These are phyloP conservation scores for Penicillium taxi DNA, from an alignment of 495 filamentous ascomycete genomes.

Conservation along the genomic window DNA sequence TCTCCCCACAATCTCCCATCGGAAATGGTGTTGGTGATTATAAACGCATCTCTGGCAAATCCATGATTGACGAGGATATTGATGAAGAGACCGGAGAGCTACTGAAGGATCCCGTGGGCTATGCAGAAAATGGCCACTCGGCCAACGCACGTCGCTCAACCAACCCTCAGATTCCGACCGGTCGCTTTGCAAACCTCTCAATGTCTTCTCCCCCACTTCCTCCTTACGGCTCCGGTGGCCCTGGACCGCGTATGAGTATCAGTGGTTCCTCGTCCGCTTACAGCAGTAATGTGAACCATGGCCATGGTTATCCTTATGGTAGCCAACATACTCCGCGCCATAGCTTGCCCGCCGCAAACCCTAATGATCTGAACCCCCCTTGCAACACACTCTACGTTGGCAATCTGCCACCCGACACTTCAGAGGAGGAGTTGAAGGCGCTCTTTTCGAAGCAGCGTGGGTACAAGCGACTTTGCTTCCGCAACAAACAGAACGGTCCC, in stretches of 20 bases:
- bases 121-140: constrained; percentile 66
- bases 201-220: constrained; percentile 46
- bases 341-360: constrained; percentile 83
- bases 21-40: constrained; percentile 64
- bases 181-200: constrained; percentile 62
- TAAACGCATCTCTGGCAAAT: constrained; percentile 67
- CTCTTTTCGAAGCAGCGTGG: constrained; percentile 92
- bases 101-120: constrained; percentile 75
- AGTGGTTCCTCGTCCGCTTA: constrained; percentile 52
- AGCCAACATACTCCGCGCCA: constrained; percentile 55
- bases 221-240: constrained; percentile 35
- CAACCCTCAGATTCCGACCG: constrained; percentile 63
- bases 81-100: constrained; percentile 82
- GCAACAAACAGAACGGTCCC: constrained; percentile 96
- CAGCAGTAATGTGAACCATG: constrained; percentile 52
- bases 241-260: constrained; percentile 33
- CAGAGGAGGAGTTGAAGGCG: constrained; percentile 91
- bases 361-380: constrained; percentile 93
- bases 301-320: constrained; percentile 46
- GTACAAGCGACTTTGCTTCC: constrained; percentile 92
- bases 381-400: constrained; percentile 98
- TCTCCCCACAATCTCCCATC: constrained; percentile 78
- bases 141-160: constrained; percentile 55
- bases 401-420: constrained; percentile 88
- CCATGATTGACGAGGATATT: constrained; percentile 75